Percentiles rank a stretch among this genome's conserved stretches.
These are phyloP conservation scores for Cucurbitaria berberidis DNA, from an alignment of 2,329 filamentous ascomycete species.

Conservation along the genomic window DNA sequence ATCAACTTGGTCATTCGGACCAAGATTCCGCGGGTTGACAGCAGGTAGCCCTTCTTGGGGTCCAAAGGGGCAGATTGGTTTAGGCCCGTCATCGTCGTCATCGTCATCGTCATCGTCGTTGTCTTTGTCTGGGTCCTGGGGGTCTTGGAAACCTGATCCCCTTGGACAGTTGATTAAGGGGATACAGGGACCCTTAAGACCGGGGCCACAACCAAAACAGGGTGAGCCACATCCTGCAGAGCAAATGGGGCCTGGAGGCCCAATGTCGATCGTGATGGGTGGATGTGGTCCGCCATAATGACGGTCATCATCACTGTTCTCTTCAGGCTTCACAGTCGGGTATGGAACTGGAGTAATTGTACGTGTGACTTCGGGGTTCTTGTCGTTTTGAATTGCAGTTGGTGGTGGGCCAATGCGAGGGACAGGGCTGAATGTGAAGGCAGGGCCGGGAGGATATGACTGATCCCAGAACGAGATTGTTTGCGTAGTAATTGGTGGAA, in stretches of 20 bases:
- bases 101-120: conserved; percentile 11
- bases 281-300: conserved; percentile 1
- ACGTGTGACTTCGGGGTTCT: conserved; percentile 6
- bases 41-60: conserved; percentile 1
- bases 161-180: conserved; percentile 5
- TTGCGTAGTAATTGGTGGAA: conserved; percentile 7
- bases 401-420: conserved; percentile 2
- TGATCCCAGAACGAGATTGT: conserved; percentile 5
- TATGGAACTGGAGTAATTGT: conserved; percentile 4
- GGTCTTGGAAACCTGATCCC: conserved; percentile 8
- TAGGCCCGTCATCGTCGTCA: neutral
- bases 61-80: neutral
- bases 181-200: conserved; percentile 1
- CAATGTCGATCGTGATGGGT: conserved; percentile 2
- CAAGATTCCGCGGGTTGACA: neutral
- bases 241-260: conserved; percentile 6
- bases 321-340: neutral
- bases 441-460: neutral
- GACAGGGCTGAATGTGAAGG: conserved; percentile 3
- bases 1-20: neutral
- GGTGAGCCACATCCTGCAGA: conserved; percentile 3
- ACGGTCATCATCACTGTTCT: conserved; percentile 3
- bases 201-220: neutral
- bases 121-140: conserved; percentile 7
- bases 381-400: conserved; percentile 2